phyloP scores from a whole-genome alignment of 176 grass and related monocot genomes.

The Oryza glumipatula region DNA sequence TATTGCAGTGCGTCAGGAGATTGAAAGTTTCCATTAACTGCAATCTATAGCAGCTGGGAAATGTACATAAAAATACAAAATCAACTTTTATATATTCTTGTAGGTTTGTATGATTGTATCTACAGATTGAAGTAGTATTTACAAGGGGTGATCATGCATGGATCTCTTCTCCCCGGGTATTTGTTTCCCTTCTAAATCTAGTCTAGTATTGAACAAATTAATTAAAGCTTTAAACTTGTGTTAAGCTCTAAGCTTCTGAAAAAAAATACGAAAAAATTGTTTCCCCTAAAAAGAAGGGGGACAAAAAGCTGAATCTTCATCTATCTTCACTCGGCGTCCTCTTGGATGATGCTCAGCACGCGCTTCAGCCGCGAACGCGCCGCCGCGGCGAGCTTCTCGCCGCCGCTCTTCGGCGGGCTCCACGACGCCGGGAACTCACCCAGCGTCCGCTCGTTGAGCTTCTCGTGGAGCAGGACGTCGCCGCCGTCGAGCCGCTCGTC shows the following conservation, averaged over 20 bases:
- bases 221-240: background rate
- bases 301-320: background rate
- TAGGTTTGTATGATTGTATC: slow-evolving; percentile 8
- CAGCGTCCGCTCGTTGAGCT: slow-evolving; percentile 50
- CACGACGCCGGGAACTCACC: slow-evolving; percentile 9
- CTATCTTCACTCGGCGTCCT: slow-evolving; percentile 5
- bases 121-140: background rate
- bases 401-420: background rate
- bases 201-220: background rate
- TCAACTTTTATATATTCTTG: background rate
- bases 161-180: background rate
- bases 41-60: too few relatives aligned
- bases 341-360: slow-evolving; percentile 52
- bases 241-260: background rate
- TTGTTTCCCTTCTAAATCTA: slow-evolving; percentile 11
- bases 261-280: background rate
- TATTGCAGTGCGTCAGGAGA: too few relatives aligned
- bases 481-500: slow-evolving; percentile 1
- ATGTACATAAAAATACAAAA: background rate
- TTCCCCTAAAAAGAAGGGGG: background rate
- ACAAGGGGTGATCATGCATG: background rate
- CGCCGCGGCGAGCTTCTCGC: slow-evolving; percentile 7
- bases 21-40: too few relatives aligned
- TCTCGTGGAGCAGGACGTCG: slow-evolving; percentile 37
- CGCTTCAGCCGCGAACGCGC: slow-evolving; percentile 36